phyloP scores from a whole-genome alignment of 1,284 basidiomycete species.

The Irpex sp. region DNA sequence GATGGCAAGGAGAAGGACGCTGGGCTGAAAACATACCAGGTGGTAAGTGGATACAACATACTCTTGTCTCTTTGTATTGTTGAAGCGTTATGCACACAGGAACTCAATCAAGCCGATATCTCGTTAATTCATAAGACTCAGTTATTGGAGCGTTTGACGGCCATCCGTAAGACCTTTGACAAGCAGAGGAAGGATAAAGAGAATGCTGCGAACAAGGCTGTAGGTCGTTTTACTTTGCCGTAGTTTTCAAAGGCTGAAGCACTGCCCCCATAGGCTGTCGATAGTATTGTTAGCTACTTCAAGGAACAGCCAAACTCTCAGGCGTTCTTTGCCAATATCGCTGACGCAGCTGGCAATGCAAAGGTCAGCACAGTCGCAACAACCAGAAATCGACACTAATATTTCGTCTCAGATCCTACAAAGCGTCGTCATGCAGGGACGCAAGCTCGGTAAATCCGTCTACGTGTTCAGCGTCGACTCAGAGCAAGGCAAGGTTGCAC shows the following conservation, averaged over 20 bases:
- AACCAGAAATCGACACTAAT: neutral
- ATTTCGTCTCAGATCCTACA: constrained; percentile 59
- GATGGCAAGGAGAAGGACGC: constrained; percentile 83
- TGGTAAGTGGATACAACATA: constrained; percentile 45
- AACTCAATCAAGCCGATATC: constrained; percentile 88
- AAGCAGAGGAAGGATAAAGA: constrained; percentile 85
- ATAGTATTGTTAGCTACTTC: constrained; percentile 72
- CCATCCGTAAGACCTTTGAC: constrained; percentile 80
- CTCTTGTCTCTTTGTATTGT: neutral
- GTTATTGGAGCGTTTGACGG: constrained; percentile 72
- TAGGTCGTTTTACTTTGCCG: constrained; percentile 31
- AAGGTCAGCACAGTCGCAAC: constrained; percentile 47
- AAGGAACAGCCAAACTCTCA: constrained; percentile 68
- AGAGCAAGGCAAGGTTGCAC: constrained; percentile 75
- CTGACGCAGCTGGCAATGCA: constrained; percentile 77
- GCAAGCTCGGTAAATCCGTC: constrained; percentile 77
- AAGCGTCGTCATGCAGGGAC: constrained; percentile 71
- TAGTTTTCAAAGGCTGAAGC: too few relatives aligned
- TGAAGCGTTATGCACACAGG: constrained; percentile 40
- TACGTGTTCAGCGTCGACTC: constrained; percentile 86
- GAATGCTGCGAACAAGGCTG: constrained; percentile 76
- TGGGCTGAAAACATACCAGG: constrained; percentile 77
- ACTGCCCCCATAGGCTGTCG: constrained; percentile 53
- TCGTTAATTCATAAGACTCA: constrained; percentile 82
- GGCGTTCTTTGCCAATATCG: constrained; percentile 58